Evolutionary conservation across 2,329 filamentous ascomycete species (phyloP).

Genomic region (Colletotrichum lindemuthianum): DNA sequence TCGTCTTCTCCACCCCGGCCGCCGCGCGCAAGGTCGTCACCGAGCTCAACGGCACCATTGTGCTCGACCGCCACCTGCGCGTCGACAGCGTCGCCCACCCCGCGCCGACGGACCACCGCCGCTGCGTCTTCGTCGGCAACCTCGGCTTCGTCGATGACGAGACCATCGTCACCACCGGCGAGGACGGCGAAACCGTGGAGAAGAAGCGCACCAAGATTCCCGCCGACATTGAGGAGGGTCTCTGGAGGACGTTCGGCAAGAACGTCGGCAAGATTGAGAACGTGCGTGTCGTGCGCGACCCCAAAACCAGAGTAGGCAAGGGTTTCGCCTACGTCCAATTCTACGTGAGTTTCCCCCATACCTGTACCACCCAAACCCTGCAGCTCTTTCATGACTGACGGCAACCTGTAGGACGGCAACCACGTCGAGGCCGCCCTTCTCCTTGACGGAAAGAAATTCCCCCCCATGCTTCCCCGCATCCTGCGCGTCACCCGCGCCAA

Average conservation of each 20-base stretch:
- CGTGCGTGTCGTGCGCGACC: slow-evolving; percentile 90
- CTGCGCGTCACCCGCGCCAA: slow-evolving; percentile 90
- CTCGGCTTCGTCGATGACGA: slow-evolving; percentile 96
- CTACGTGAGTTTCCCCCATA: slow-evolving; percentile 59
- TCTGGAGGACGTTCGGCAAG: slow-evolving; percentile 83
- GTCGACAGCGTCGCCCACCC: slow-evolving; percentile 94
- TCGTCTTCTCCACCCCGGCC: slow-evolving; percentile 80
- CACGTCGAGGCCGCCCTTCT: slow-evolving; percentile 91
- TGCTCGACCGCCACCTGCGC: slow-evolving; percentile 88
- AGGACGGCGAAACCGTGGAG: slow-evolving; percentile 72
- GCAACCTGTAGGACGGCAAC: slow-evolving; percentile 72
- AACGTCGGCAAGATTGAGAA: slow-evolving; percentile 85
- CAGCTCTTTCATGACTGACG: slow-evolving; percentile 8
- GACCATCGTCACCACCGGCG: slow-evolving; percentile 71
- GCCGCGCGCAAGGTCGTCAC: slow-evolving; percentile 81
- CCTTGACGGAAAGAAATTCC: slow-evolving; percentile 90
- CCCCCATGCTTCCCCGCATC: slow-evolving; percentile 89
- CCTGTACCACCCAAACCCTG: background rate
- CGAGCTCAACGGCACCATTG: slow-evolving; percentile 82
- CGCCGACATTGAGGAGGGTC: slow-evolving; percentile 89
- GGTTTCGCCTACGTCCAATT: slow-evolving; percentile 99
- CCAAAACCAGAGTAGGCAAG: slow-evolving; percentile 92
- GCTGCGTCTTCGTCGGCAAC: slow-evolving; percentile 97
- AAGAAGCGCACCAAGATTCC: slow-evolving; percentile 80
- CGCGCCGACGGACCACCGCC: slow-evolving; percentile 80